These are phyloP conservation scores for Isabelozyma rhagii DNA, from an alignment of 805 yeast species.

Conservation along the genomic window DNA sequence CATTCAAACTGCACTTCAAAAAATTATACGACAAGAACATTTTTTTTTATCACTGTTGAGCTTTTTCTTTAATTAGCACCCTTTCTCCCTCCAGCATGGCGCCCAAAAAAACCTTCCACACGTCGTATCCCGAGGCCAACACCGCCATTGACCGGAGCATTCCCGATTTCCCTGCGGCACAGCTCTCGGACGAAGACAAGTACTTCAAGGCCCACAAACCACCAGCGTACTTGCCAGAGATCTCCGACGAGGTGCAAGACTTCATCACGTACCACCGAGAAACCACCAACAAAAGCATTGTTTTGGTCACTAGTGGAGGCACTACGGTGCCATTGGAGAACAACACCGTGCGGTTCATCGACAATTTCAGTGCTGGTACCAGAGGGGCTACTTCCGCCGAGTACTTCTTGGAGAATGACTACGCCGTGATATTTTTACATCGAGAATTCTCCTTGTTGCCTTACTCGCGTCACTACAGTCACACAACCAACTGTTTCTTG, in stretches of 20 bases:
- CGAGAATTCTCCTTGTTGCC: constrained; percentile 91
- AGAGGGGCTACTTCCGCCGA: constrained; percentile 97
- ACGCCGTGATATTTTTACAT: constrained; percentile 89
- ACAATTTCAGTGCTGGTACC: constrained; percentile 96
- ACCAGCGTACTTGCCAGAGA: constrained; percentile 68
- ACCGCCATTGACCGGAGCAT: constrained; percentile 78
- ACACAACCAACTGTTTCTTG: constrained; percentile 78
- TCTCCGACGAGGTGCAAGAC: constrained; percentile 52
- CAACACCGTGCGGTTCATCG: constrained; percentile 94
- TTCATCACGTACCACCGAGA: constrained; percentile 58
- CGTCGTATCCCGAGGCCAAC: constrained; percentile 66
- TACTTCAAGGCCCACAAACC: constrained; percentile 72
- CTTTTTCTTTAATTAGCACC: not conserved
- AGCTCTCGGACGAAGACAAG: constrained; percentile 63
- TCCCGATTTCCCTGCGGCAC: constrained; percentile 78
- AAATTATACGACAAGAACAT: constrained; percentile 1
- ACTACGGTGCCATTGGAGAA: constrained; percentile 97
- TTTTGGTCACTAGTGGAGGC: constrained; percentile 91
- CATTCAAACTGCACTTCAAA: not conserved
- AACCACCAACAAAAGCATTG: constrained; percentile 51
- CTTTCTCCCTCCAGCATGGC: constrained; percentile 2
- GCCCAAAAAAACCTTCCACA: constrained; percentile 27
- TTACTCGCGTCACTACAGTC: constrained; percentile 85
- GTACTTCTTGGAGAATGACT: constrained; percentile 77
- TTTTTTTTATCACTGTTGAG: not conserved